Evolutionary conservation across 768 basidiomycete species (phyloP), one percentile per base, ranked within the genome.

Genomic region (Inosperma sp.): DNA sequence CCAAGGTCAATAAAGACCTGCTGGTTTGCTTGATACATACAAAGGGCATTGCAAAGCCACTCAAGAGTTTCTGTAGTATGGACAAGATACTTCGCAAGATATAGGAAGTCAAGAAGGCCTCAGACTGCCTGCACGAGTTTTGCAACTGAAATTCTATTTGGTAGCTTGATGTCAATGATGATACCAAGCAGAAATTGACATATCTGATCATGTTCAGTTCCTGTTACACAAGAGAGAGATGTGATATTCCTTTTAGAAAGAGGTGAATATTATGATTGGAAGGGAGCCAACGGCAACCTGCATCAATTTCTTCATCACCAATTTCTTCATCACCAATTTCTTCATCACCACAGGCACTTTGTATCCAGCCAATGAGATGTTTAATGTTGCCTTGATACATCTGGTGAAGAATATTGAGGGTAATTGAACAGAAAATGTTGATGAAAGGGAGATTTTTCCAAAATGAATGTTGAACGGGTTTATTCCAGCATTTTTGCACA

Each of bases 391-490:
- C 77, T 54, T 79, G 73, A 50, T 75, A 69, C 0, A 78, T 54
- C 55, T 79, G 74, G 54, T 79, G 78, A 2, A 80, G 68, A 19
- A 76, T 52, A 56, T 78, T 72, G 0, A 77, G 74, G 0, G 72
- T 72, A 31, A 79, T 62, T 3, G 63, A 63, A 0, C 23, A 9
- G 55, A 70, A 74, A 36, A 78, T 77, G 52, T 78, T 52, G 39
- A 60, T 46, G 52, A 66, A 65, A 0, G 72, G 74, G 3, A 77
- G 59, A 19, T 67, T 51, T 7, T 48, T 51, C 76, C 76, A 77
- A 57, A 76, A 77, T 2, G 73, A 75, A 3, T 62, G 14, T 14
- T 52, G 30, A 22, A 68, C 35, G 10, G 67, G 63, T 63, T 62
- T 31, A 70, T 59, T 0, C 62, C 52, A 2, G 49, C 56, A 5